Evolutionary conservation across 2,329 filamentous ascomycete species (phyloP).

Genomic region (Aureobasidium sp.): DNA sequence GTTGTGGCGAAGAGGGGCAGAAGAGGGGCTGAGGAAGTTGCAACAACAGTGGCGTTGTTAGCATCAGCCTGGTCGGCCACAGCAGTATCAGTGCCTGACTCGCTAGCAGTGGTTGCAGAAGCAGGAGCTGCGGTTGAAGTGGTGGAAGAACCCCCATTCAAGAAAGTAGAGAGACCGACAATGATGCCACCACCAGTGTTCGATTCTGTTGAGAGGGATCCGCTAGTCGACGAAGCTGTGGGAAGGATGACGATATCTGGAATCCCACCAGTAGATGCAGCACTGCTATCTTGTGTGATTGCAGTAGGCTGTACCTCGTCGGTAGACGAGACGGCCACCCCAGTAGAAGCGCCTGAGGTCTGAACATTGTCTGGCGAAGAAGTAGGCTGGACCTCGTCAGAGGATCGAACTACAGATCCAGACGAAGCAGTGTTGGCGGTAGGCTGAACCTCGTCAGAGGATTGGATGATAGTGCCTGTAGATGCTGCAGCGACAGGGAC

Average conservation of each 20-base stretch:
- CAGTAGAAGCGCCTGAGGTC: constrained; percentile 1
- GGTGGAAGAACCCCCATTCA: constrained; percentile 18
- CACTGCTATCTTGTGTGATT: neutral
- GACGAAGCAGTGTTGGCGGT: neutral
- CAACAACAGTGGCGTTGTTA: neutral
- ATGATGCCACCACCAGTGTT: constrained; percentile 23
- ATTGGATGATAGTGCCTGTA: constrained; percentile 1
- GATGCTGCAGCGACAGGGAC: neutral
- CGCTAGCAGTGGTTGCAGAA: neutral
- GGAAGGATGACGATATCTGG: constrained; percentile 23
- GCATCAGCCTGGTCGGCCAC: neutral
- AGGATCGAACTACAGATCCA: neutral
- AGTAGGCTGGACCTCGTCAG: constrained; percentile 2
- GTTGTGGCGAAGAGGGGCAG: neutral
- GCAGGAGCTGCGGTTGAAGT: constrained; percentile 10
- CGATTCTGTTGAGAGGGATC: constrained; percentile 6
- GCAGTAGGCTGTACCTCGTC: constrained; percentile 1
- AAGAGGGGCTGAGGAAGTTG: neutral
- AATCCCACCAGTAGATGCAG: constrained; percentile 17
- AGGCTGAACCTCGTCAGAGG: neutral
- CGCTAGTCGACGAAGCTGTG: constrained; percentile 14
- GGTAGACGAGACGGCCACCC: neutral
- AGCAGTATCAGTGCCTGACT: neutral
- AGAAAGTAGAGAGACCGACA: constrained; percentile 28
- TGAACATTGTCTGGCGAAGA: neutral